These are phyloP conservation scores for Aspergillus panamensis DNA, from an alignment of 495 filamentous ascomycete genomes.

Conservation along the genomic window DNA sequence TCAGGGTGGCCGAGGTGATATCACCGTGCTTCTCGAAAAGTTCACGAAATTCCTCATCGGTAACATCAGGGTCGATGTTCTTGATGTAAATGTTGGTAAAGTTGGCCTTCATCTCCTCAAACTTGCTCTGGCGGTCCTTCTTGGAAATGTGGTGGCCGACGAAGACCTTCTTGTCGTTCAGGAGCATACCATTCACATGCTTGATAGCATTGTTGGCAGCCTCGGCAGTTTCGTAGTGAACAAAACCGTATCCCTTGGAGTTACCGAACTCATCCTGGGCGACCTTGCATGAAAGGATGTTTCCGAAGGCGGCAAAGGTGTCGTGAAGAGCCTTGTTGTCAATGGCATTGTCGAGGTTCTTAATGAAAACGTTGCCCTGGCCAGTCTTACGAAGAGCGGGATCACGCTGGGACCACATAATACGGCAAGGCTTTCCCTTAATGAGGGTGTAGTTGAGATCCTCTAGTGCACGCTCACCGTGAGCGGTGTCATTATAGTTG, in stretches of 20 bases:
- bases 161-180: conserved; percentile 99
- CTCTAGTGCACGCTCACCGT: conserved; percentile 97
- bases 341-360: conserved; percentile 97
- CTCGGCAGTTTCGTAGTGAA: conserved; percentile 99
- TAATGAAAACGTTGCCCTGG: conserved; percentile 99
- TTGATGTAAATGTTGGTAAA: conserved; percentile 99
- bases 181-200: conserved; percentile 98
- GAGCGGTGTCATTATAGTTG: conserved; percentile 97
- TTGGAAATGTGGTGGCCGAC: conserved; percentile 99
- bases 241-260: conserved; percentile 98
- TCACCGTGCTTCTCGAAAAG: conserved; percentile 90
- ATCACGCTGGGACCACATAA: conserved; percentile 99
- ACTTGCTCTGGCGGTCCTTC: conserved; percentile 99
- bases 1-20: conserved; percentile 92
- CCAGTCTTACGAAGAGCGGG: conserved; percentile 98
- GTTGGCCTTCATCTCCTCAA: conserved; percentile 99
- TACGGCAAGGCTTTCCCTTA: conserved; percentile 98
- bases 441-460: conserved; percentile 99
- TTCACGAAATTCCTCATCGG: conserved; percentile 89
- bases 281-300: conserved; percentile 99
- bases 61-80: conserved; percentile 85
- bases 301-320: conserved; percentile 97
- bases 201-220: conserved; percentile 96
- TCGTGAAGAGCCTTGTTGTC: conserved; percentile 99
- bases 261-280: conserved; percentile 93